Conservation (phyloP, 1,139 yeast genomes). For the Meyerozyma sp. region DNA sequence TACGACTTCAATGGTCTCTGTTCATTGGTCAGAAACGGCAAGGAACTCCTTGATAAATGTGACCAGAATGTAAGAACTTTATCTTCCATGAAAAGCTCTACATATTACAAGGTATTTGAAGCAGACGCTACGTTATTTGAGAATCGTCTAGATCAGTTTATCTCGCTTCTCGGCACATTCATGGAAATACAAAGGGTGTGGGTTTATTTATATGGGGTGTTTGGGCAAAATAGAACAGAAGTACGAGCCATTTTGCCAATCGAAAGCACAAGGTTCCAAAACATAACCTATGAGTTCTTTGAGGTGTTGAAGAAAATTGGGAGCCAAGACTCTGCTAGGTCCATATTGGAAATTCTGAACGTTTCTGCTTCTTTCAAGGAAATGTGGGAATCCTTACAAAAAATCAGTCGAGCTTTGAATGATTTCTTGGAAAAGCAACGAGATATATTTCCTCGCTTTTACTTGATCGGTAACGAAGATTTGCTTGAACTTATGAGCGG, state of each 20-base stretch:
- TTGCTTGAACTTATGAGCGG: constrained; percentile 77
- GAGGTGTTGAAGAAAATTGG: constrained; percentile 46
- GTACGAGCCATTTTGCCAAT: constrained; percentile 60
- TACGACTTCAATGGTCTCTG: constrained; percentile 51
- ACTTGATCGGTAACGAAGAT: constrained; percentile 89
- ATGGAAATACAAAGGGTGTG: constrained; percentile 85
- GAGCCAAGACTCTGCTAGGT: constrained; percentile 50
- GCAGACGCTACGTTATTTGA: constrained; percentile 55
- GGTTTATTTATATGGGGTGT: constrained; percentile 80
- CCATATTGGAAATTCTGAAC: constrained; percentile 50
- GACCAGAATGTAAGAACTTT: constrained; percentile 59
- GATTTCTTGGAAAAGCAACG: constrained; percentile 82
- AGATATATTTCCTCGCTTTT: constrained; percentile 73
- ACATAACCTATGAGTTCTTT: constrained; percentile 58
- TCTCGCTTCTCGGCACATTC: constrained; percentile 62
- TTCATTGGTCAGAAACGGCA: constrained; percentile 68
- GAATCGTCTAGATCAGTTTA: constrained; percentile 46
- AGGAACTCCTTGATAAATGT: constrained; percentile 51
- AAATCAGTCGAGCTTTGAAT: constrained; percentile 61
- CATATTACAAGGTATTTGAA: constrained; percentile 58
- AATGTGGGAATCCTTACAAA: constrained; percentile 49
- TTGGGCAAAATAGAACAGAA: constrained; percentile 49
- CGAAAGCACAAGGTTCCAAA: constrained; percentile 65
- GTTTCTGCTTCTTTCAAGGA: constrained; percentile 45
- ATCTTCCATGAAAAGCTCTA: constrained; percentile 68